Percentiles rank a stretch among this genome's conserved stretches.
Evolutionary conservation across 805 yeast species (phyloP).

Genomic region (Nakazawaea populi): DNA sequence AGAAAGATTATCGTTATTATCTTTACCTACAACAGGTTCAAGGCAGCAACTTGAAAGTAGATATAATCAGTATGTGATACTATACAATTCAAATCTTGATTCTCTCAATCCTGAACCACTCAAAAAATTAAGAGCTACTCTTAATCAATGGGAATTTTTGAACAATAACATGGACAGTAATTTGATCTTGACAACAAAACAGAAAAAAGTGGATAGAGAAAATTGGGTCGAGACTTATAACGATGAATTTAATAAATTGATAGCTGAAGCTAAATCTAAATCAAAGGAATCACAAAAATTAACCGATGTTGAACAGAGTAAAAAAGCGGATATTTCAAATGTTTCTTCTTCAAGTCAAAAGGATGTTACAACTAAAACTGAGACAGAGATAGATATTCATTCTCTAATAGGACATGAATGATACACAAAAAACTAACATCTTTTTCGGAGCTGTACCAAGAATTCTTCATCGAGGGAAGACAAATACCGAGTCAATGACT

Average conservation of each 20-base stretch:
- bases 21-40: constrained; percentile 58
- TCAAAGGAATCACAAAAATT: too few species aligned
- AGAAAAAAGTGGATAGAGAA: constrained; percentile 40
- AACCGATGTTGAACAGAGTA: neutral
- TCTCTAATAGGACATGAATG: too few species aligned
- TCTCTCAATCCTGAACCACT: constrained; percentile 58
- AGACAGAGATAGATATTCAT: too few species aligned
- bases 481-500: too few species aligned
- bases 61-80: constrained; percentile 67
- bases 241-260: constrained; percentile 33
- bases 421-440: too few species aligned
- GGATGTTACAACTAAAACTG: too few species aligned
- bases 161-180: constrained; percentile 17
- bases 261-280: constrained; percentile 6
- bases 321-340: neutral
- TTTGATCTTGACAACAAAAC: constrained; percentile 16
- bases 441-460: too few species aligned
- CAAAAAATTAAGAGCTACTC: constrained; percentile 44
- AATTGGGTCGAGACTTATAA: constrained; percentile 36
- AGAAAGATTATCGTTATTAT: constrained; percentile 47
- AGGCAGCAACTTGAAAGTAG: constrained; percentile 60
- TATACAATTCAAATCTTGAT: constrained; percentile 81
- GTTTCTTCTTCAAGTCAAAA: too few species aligned
- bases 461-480: too few species aligned
- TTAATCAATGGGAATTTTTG: constrained; percentile 61